Conservation (phyloP, 352 stramenopile genomes). For the Albugo candida region DNA sequence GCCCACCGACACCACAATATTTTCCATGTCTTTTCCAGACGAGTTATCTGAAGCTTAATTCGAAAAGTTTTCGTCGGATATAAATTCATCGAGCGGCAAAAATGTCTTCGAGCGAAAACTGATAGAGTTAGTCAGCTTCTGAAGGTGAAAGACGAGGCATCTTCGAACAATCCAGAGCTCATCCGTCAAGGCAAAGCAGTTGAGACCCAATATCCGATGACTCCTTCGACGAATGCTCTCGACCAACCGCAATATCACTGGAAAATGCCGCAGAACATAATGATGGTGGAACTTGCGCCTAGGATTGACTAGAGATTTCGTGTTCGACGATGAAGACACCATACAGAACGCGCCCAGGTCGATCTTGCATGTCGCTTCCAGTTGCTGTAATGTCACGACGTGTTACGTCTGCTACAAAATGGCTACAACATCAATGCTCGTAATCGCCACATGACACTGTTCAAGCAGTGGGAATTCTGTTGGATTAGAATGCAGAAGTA, state of each 20-base stretch:
- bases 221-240: slow-evolving; percentile 28
- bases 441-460: slow-evolving; percentile 68
- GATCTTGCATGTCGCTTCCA: slow-evolving; percentile 66
- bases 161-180: not conserved
- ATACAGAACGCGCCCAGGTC: slow-evolving; percentile 34
- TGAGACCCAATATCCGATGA: slow-evolving; percentile 59
- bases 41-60: slow-evolving; percentile 54
- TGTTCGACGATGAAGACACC: slow-evolving; percentile 19
- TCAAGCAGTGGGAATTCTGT: slow-evolving; percentile 57
- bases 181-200: not conserved
- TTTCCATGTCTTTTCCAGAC: slow-evolving; percentile 52
- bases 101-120: slow-evolving; percentile 27
- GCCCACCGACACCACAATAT: slow-evolving; percentile 90
- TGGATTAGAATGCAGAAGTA: slow-evolving; percentile 67
- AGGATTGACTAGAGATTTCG: slow-evolving; percentile 67
- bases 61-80: slow-evolving; percentile 43
- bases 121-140: slow-evolving; percentile 5
- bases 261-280: slow-evolving; percentile 2
- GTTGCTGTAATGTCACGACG: slow-evolving; percentile 72
- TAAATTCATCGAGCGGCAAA: slow-evolving; percentile 22
- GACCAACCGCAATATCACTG: slow-evolving; percentile 1
- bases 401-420: slow-evolving; percentile 71
- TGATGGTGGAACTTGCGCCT: slow-evolving; percentile 35
- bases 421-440: slow-evolving; percentile 69
- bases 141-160: not conserved